Percentiles rank a stretch among this genome's conserved stretches.
Conservation (phyloP, 345 rosid genomes). For the Draba incana region DNA sequence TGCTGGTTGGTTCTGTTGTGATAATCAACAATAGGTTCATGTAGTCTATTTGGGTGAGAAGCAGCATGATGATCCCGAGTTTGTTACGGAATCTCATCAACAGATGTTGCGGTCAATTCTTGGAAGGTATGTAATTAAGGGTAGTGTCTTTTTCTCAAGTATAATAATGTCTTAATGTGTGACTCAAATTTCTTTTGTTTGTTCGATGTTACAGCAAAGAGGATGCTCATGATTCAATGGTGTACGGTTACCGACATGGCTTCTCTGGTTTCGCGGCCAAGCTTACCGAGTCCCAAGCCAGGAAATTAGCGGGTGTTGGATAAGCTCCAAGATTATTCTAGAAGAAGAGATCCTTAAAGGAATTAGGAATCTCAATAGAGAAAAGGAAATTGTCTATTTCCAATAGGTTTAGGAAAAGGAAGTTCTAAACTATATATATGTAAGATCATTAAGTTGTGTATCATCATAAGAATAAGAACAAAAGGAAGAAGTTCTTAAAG, state of each 20-base stretch:
- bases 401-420: too few relatives aligned
- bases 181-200: constrained; percentile 26
- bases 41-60: constrained; percentile 48
- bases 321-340: too few relatives aligned
- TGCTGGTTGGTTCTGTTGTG: background rate
- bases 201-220: constrained; percentile 44
- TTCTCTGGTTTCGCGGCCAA: constrained; percentile 61
- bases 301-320: constrained; percentile 46
- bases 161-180: background rate
- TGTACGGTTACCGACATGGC: constrained; percentile 50
- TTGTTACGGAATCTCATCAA: constrained; percentile 40
- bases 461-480: too few relatives aligned
- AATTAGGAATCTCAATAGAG: too few relatives aligned
- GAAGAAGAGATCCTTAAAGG: too few relatives aligned
- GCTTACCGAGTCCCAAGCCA: constrained; percentile 50
- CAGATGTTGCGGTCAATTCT: constrained; percentile 37
- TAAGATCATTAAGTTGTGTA: too few relatives aligned
- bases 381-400: too few relatives aligned
- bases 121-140: constrained; percentile 37
- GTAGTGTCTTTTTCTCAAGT: background rate
- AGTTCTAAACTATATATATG: too few relatives aligned
- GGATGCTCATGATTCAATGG: constrained; percentile 48
- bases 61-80: constrained; percentile 42
- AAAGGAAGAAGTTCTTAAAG: too few relatives aligned
- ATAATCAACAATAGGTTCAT: constrained; percentile 39